These are phyloP conservation scores for Hyaloscypha bicolor DNA, from an alignment of 495 filamentous ascomycete species.

Conservation along the genomic window DNA sequence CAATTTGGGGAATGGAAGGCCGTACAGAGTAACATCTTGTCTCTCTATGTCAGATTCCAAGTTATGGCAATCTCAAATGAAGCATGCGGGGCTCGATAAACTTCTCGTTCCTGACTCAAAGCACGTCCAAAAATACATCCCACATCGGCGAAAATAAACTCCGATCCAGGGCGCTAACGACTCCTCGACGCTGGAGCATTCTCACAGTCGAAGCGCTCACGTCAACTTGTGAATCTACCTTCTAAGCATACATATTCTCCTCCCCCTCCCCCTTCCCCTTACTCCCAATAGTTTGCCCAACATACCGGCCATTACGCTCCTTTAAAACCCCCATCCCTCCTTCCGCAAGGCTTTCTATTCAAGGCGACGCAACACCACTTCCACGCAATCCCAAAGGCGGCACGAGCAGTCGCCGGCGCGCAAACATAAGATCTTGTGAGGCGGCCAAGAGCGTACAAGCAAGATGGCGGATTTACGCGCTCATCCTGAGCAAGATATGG, in stretches of 20 bases:
- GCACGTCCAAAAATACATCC: slow-evolving; percentile 13
- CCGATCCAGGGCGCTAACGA: slow-evolving; percentile 14
- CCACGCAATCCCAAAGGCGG: neutral
- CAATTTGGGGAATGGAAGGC: slow-evolving; percentile 16
- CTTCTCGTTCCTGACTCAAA: neutral
- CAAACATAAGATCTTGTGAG: neutral
- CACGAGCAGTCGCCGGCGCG: slow-evolving; percentile 6
- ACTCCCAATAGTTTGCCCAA: neutral
- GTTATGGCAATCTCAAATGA: neutral
- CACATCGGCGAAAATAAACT: slow-evolving; percentile 23
- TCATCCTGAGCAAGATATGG: slow-evolving; percentile 37
- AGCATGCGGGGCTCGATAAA: neutral
- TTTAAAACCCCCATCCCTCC: neutral
- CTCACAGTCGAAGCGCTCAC: slow-evolving; percentile 20
- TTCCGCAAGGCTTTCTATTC: neutral
- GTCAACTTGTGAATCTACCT: neutral
- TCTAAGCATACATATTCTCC: neutral
- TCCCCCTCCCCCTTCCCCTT: neutral
- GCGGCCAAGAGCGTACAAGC: neutral
- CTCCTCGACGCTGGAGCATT: slow-evolving; percentile 12
- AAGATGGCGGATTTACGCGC: slow-evolving; percentile 43
- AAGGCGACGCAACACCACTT: neutral
- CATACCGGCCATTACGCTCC: neutral
- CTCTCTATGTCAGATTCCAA: neutral
- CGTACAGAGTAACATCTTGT: slow-evolving; percentile 69